Base-by-base conservation (phyloP, 371 early-diverging fungal genomes). In the Vavraia culicis region DNA sequence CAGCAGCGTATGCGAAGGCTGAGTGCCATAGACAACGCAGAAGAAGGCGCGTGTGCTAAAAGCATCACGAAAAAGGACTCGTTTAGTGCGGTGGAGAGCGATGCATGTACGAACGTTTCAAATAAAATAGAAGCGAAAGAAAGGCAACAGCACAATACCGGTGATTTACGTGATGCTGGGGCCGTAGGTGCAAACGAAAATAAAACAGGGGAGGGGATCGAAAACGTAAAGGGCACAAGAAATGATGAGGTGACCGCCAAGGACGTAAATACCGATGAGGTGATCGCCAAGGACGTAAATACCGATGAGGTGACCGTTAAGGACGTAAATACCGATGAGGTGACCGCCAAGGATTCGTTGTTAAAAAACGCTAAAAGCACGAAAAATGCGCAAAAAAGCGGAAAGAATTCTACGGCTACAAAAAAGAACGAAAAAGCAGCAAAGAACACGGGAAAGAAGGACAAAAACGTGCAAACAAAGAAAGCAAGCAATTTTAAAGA, bases 201-300 rank as follows among this genome's bases (percentile, higher is more conserved):
- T 49, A 40, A 19, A 23, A 16, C 20, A 27, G 36, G 49, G 15
- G 23, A 35, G 3, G 45, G 19, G 36, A 36, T 13, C 3, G 21
- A 31, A 46, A 33, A 31, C 18, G 33, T 36, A 14, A 3, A 14
- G 13, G 34, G 16, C 9, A 7, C 7, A 46, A 46, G 3, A 34
- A 31, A 34, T 4, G 10, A 46, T 10, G 10, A 49, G 39, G 18
- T 39, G 4, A 14, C 47, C 8, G 11, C 14, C 4, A 38, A 46
- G 37, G 18, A 7, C 9, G 7, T 22, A 10, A 46, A 46, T n/a
- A 46, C 36, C n/a, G 47, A 46, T 14, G 47, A 46, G 21, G 47
- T 46, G 18, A 46, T 46, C n/a, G n/a, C n/a, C n/a, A n/a, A n/a
- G n/a, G n/a, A n/a, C n/a, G 47, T 38, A 38, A 7, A 46, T 46